These are phyloP conservation scores for Boletus semigastroideus DNA, from an alignment of 1,284 basidiomycete genomes.

Conservation along the genomic window DNA sequence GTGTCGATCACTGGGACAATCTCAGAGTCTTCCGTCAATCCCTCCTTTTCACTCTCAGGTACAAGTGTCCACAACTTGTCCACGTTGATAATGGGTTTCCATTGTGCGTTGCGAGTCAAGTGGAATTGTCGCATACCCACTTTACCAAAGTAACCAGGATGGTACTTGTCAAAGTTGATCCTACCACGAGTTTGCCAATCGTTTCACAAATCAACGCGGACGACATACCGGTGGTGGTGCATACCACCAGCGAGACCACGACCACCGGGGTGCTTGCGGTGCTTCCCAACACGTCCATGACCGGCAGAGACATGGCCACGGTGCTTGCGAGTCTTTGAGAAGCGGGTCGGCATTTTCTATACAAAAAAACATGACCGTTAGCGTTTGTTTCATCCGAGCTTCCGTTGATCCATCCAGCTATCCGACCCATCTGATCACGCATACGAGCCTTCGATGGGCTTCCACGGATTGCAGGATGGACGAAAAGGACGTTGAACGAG, in stretches of 20 bases:
- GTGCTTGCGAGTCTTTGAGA: constrained; percentile 97
- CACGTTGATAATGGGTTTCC: constrained; percentile 95
- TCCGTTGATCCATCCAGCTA: constrained; percentile 46
- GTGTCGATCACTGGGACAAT: constrained; percentile 93
- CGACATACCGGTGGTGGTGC: constrained; percentile 94
- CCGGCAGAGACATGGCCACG: constrained; percentile 98
- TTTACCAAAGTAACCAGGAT: constrained; percentile 99
- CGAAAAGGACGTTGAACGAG: constrained; percentile 21
- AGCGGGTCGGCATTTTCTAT: constrained; percentile 87
- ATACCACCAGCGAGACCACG: constrained; percentile 99
- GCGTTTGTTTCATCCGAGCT: constrained; percentile 26
- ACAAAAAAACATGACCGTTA: constrained; percentile 30
- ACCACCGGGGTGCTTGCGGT: constrained; percentile 99
- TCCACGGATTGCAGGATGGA: constrained; percentile 15
- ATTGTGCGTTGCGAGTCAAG: constrained; percentile 86
- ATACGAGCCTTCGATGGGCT: constrained; percentile 34
- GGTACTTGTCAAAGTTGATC: constrained; percentile 92
- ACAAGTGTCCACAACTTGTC: constrained; percentile 90
- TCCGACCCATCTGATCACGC: constrained; percentile 33
- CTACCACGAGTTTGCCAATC: constrained; percentile 35
- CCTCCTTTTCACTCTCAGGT: constrained; percentile 75
- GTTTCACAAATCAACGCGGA: not conserved
- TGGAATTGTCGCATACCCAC: constrained; percentile 99
- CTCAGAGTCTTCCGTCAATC: constrained; percentile 63
- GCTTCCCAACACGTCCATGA: constrained; percentile 99